Conservation (phyloP, 1,284 basidiomycete genomes). For the Microbotryum violaceum region DNA sequence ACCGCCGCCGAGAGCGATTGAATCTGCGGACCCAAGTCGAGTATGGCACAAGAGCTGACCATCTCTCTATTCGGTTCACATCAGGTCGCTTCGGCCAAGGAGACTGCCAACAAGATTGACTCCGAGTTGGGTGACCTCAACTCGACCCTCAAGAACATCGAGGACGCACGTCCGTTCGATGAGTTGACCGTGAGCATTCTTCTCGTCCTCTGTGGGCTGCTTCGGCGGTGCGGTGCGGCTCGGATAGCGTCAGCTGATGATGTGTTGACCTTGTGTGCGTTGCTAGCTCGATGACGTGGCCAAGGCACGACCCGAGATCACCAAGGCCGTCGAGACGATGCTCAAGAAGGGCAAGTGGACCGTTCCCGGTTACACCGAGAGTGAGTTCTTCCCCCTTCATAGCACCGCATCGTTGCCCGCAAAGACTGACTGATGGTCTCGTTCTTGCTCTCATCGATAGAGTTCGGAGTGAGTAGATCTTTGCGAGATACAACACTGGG, state of each 20-base stretch:
- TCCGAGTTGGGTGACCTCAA: slow-evolving; percentile 87
- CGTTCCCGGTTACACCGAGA: slow-evolving; percentile 65
- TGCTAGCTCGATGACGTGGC: slow-evolving; percentile 77
- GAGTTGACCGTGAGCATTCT: slow-evolving; percentile 69
- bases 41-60: neutral
- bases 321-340: slow-evolving; percentile 91
- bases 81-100: slow-evolving; percentile 83
- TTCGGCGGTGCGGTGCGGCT: neutral
- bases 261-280: neutral
- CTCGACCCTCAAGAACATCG: slow-evolving; percentile 91
- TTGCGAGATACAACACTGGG: too few species aligned
- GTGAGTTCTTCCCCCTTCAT: slow-evolving; percentile 30
- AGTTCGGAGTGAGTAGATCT: slow-evolving; percentile 18
- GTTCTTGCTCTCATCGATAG: neutral
- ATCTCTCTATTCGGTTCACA: too few species aligned
- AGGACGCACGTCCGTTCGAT: slow-evolving; percentile 95
- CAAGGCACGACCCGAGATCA: slow-evolving; percentile 85
- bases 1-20: neutral
- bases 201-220: neutral
- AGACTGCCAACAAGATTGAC: slow-evolving; percentile 85
- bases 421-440: neutral
- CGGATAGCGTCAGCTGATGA: neutral
- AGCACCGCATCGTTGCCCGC: neutral
- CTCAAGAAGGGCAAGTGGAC: slow-evolving; percentile 98
- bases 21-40: neutral